Evolutionary conservation across 805 yeast genomes (phyloP).

Genomic region (Saturnispora besseyi): DNA sequence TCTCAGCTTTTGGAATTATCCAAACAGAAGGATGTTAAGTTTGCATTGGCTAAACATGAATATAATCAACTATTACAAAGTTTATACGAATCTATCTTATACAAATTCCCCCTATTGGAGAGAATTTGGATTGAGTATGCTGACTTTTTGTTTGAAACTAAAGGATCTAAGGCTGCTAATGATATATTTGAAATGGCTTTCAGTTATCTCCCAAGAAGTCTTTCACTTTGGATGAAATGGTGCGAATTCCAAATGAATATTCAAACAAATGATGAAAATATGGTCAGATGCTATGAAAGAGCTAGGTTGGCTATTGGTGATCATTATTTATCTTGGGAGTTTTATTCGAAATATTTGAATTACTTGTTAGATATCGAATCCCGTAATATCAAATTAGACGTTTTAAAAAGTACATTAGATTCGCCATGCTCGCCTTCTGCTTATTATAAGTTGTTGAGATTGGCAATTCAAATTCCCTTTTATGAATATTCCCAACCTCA

Average conservation of each 20-base stretch:
- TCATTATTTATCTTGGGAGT: constrained; percentile 42
- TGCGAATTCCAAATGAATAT: constrained; percentile 32
- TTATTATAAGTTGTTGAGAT: constrained; percentile 36
- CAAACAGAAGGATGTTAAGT: background rate
- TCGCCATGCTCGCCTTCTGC: constrained; percentile 16
- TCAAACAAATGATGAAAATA: constrained; percentile 23
- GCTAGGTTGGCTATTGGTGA: constrained; percentile 43
- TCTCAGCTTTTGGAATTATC: background rate
- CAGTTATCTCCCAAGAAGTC: constrained; percentile 33
- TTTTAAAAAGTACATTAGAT: background rate
- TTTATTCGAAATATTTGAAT: constrained; percentile 42
- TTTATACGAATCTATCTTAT: constrained; percentile 36
- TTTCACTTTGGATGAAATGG: constrained; percentile 44
- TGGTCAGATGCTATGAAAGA: constrained; percentile 33
- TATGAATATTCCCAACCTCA: constrained; percentile 44
- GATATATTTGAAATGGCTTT: constrained; percentile 34
- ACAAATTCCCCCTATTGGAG: constrained; percentile 40
- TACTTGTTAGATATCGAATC: constrained; percentile 29
- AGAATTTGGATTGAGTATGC: constrained; percentile 55
- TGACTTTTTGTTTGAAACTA: constrained; percentile 36
- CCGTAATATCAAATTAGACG: background rate
- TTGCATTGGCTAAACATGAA: background rate
- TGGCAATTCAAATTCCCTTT: constrained; percentile 45
- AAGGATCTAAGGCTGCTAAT: constrained; percentile 31
- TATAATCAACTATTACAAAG: constrained; percentile 24